Percentiles rank a stretch among this genome's conserved stretches.
phyloP scores from a whole-genome alignment of 352 stramenopile genomes.

The Globisporangium takayamanum region DNA sequence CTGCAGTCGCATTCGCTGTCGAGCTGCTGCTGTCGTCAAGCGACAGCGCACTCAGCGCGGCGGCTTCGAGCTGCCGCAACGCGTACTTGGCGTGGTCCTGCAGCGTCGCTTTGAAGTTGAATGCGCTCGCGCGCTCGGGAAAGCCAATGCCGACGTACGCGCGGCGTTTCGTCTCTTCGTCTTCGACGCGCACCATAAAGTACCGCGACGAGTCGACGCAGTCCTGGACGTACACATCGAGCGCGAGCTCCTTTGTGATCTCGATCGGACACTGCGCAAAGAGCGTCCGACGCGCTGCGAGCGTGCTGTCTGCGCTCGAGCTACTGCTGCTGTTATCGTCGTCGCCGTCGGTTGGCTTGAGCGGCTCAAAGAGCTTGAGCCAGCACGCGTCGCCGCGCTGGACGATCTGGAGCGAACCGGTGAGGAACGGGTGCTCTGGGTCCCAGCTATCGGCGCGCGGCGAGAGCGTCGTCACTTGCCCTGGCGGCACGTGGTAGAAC shows the following conservation, averaged over 20 bases:
- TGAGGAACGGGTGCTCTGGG: conserved; percentile 74
- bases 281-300: conserved; percentile 20
- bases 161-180: conserved; percentile 60
- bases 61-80: conserved; percentile 47
- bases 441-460: conserved; percentile 81
- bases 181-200: conserved; percentile 83
- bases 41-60: conserved; percentile 11
- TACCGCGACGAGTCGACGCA: conserved; percentile 86
- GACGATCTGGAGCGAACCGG: conserved; percentile 54
- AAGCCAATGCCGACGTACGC: conserved; percentile 81
- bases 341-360: conserved; percentile 9
- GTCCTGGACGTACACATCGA: conserved; percentile 80
- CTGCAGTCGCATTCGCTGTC: conserved; percentile 3
- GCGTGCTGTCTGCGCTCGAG: background rate
- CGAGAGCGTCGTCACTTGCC: conserved; percentile 62
- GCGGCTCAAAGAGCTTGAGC: conserved; percentile 75
- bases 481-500: conserved; percentile 77
- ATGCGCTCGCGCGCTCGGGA: conserved; percentile 61
- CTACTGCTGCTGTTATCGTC: too few species aligned
- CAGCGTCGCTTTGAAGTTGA: conserved; percentile 83
- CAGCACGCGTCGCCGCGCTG: conserved; percentile 69
- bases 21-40: background rate
- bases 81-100: conserved; percentile 83
- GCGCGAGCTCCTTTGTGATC: conserved; percentile 48
- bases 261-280: conserved; percentile 78